Conservation (phyloP, 2,329 filamentous ascomycete genomes). For the Ascocoryne sarcoides region DNA sequence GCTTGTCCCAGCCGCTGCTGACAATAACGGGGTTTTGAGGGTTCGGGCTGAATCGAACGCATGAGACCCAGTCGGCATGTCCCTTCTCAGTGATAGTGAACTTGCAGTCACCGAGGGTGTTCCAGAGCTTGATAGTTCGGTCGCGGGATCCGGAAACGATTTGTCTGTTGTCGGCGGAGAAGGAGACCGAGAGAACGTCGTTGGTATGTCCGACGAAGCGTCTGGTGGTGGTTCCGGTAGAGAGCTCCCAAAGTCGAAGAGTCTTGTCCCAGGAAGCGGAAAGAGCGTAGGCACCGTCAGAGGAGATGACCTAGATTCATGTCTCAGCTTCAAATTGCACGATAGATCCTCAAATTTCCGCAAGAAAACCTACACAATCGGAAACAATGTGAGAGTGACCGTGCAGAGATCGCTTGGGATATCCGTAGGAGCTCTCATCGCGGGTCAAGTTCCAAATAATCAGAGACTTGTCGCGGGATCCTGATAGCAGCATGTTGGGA, state of each 20-base stretch:
- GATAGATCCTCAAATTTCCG: constrained; percentile 1
- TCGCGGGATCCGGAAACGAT: constrained; percentile 98
- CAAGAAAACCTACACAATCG: constrained; percentile 77
- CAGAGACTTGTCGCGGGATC: constrained; percentile 93
- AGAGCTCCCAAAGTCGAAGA: constrained; percentile 97
- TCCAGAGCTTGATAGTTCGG: constrained; percentile 99
- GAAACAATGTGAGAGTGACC: constrained; percentile 99
- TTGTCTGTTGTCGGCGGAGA: constrained; percentile 99
- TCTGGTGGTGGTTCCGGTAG: constrained; percentile 92
- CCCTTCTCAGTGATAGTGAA: constrained; percentile 99
- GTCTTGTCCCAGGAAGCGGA: constrained; percentile 99
- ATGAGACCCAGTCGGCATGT: constrained; percentile 99
- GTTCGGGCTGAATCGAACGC: constrained; percentile 99
- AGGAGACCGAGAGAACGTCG: constrained; percentile 98
- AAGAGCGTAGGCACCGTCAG: constrained; percentile 97
- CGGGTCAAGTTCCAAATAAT: constrained; percentile 99
- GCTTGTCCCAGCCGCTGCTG: constrained; percentile 97
- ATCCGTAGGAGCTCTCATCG: constrained; percentile 95
- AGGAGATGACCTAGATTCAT: constrained; percentile 80
- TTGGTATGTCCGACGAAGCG: constrained; percentile 99
- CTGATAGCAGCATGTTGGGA: constrained; percentile 99
- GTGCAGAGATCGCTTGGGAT: constrained; percentile 97
- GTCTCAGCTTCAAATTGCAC: constrained; percentile 29
- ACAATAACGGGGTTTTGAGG: constrained; percentile 99
- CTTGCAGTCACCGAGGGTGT: constrained; percentile 99